These are phyloP conservation scores for Vachellia collinsii DNA, from an alignment of 306 rosid species.

Conservation along the genomic window DNA sequence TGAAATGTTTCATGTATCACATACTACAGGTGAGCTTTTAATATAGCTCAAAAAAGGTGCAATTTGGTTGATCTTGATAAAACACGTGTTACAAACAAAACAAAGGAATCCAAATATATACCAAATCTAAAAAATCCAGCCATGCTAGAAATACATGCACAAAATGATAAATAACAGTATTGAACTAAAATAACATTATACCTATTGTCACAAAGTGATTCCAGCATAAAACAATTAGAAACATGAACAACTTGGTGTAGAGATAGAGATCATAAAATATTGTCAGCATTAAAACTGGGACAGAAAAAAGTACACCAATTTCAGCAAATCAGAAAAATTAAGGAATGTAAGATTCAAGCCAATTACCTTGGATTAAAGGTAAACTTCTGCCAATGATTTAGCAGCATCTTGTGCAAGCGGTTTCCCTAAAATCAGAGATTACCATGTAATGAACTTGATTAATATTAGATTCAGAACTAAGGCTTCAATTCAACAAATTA, in stretches of 20 bases:
- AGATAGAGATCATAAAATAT: conserved; percentile 24
- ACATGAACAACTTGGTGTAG: conserved; percentile 9
- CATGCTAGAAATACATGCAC: background rate
- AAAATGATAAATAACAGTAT: background rate
- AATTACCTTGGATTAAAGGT: conserved; percentile 95
- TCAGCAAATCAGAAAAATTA: conserved; percentile 20
- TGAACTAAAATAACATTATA: background rate
- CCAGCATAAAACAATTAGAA: conserved; percentile 35
- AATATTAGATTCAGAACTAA: background rate
- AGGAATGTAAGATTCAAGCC: conserved; percentile 39
- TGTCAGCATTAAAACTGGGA: conserved; percentile 14
- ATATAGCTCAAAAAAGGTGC: background rate
- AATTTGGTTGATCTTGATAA: background rate
- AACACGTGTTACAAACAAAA: background rate
- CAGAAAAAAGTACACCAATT: conserved; percentile 13
- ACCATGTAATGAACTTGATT: conserved; percentile 31
- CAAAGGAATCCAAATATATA: background rate
- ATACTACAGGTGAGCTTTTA: background rate
- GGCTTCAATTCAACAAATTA: background rate
- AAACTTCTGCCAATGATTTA: conserved; percentile 91
- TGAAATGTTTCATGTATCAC: background rate
- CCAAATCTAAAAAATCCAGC: background rate
- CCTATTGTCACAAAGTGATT: background rate
- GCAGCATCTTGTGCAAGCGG: conserved; percentile 89
- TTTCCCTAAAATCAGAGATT: conserved; percentile 64